Evolutionary conservation across 345 rosid species (phyloP).

Genomic region (Mallotus nudiflorus): DNA sequence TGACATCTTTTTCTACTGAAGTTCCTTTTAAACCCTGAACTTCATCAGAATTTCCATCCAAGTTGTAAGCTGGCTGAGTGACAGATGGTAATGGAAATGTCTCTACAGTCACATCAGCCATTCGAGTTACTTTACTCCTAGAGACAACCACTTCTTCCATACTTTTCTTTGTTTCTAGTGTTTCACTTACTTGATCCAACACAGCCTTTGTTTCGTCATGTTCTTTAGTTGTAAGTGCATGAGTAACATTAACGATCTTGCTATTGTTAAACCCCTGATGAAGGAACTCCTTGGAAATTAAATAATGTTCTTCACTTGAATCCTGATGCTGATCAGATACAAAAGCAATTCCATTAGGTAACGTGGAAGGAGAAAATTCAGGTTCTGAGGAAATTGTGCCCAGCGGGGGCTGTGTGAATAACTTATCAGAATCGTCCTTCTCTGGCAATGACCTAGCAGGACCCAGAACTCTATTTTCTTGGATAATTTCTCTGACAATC

Average conservation of each 20-base stretch:
- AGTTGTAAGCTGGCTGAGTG: conserved; percentile 22
- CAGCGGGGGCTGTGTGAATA: conserved; percentile 48
- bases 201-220: conserved; percentile 20
- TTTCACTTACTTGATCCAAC: conserved; percentile 11
- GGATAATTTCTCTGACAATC: conserved; percentile 94
- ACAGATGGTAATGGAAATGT: conserved; percentile 52
- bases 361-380: conserved; percentile 31
- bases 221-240: conserved; percentile 26
- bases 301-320: conserved; percentile 23
- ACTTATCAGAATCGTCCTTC: conserved; percentile 39
- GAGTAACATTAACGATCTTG: conserved; percentile 36
- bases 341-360: conserved; percentile 41
- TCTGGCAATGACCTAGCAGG: conserved; percentile 54
- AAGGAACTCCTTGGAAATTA: conserved; percentile 22
- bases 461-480: conserved; percentile 94
- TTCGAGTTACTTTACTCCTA: conserved; percentile 20
- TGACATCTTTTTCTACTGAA: conserved; percentile 26
- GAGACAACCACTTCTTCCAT: conserved; percentile 13
- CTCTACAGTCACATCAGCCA: conserved; percentile 45
- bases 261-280: conserved; percentile 24
- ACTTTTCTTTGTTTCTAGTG: conserved; percentile 20
- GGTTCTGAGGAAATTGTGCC: conserved; percentile 61
- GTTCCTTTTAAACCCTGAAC: conserved; percentile 14
- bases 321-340: conserved; percentile 27
- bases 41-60: conserved; percentile 27